phyloP scores from a whole-genome alignment of 2,329 filamentous ascomycete species.

The Periglandula ipomoeae region DNA sequence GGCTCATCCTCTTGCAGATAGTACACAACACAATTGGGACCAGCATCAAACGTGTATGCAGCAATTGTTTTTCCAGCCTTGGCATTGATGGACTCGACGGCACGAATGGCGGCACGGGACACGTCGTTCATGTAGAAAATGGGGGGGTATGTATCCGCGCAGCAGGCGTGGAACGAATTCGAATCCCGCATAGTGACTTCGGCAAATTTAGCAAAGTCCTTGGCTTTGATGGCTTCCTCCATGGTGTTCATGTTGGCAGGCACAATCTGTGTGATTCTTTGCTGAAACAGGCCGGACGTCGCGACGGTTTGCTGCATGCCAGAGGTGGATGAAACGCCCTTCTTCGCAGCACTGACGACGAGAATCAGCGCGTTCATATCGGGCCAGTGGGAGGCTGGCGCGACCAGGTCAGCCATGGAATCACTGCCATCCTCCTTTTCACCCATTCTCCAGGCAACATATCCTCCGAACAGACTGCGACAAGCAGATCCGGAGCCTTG shows the following conservation, averaged over 20 bases:
- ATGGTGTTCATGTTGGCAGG: conserved; percentile 76
- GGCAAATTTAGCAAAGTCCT: conserved; percentile 80
- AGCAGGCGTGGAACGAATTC: conserved; percentile 94
- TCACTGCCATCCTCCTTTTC: conserved; percentile 69
- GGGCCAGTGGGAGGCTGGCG: conserved; percentile 85
- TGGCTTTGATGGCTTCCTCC: conserved; percentile 67
- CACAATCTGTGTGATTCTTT: conserved; percentile 67
- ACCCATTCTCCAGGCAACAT: conserved; percentile 90
- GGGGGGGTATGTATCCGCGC: conserved; percentile 88
- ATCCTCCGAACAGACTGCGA: conserved; percentile 86
- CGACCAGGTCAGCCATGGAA: conserved; percentile 80
- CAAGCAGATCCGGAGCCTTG: conserved; percentile 95
- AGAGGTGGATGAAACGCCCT: conserved; percentile 83
- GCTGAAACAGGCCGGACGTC: conserved; percentile 79
- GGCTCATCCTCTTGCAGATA: conserved; percentile 73
- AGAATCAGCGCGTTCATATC: conserved; percentile 88
- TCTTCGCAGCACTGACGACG: conserved; percentile 88
- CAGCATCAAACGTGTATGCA: conserved; percentile 96
- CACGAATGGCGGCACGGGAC: conserved; percentile 73
- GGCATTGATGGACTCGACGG: conserved; percentile 82
- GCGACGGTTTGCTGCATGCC: conserved; percentile 97
- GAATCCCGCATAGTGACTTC: conserved; percentile 93
- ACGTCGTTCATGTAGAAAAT: conserved; percentile 99
- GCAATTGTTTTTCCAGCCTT: conserved; percentile 70
- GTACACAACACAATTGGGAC: conserved; percentile 94